These are phyloP conservation scores for Purshia tridentata DNA, from an alignment of 306 rosid genomes.

Conservation along the genomic window DNA sequence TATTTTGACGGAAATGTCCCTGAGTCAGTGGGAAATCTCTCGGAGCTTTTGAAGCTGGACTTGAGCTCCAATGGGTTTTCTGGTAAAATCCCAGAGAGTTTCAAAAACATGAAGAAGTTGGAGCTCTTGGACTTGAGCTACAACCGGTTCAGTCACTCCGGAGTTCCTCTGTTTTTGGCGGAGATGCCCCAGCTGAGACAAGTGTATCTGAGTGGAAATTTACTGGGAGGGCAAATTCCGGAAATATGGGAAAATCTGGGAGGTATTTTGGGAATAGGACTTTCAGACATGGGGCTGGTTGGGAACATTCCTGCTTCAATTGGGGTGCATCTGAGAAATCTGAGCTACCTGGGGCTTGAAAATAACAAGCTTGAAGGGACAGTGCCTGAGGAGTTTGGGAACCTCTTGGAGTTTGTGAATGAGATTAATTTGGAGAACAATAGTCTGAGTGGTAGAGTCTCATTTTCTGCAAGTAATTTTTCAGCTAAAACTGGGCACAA, in stretches of 20 bases:
- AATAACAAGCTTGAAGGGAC: slow-evolving; percentile 69
- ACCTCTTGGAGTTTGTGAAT: slow-evolving; percentile 34
- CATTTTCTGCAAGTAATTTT: slow-evolving; percentile 29
- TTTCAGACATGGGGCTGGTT: slow-evolving; percentile 59
- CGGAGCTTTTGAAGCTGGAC: slow-evolving; percentile 67
- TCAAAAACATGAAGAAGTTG: slow-evolving; percentile 33
- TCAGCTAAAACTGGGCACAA: slow-evolving; percentile 38
- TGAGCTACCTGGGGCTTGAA: slow-evolving; percentile 68
- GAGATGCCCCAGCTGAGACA: slow-evolving; percentile 51
- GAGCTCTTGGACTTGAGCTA: slow-evolving; percentile 74
- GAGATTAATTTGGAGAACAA: slow-evolving; percentile 86
- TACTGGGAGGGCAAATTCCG: slow-evolving; percentile 68
- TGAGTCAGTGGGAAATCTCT: slow-evolving; percentile 39
- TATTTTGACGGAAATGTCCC: slow-evolving; percentile 41
- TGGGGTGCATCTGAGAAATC: slow-evolving; percentile 52
- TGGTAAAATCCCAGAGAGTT: slow-evolving; percentile 60
- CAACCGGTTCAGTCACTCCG: slow-evolving; percentile 57
- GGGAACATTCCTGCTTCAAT: slow-evolving; percentile 73
- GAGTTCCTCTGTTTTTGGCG: slow-evolving; percentile 57
- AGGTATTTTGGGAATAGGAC: slow-evolving; percentile 47
- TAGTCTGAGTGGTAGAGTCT: slow-evolving; percentile 61
- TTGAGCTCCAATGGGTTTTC: slow-evolving; percentile 48
- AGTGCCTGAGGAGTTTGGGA: slow-evolving; percentile 59
- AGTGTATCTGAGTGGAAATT: slow-evolving; percentile 71
- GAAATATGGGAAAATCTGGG: slow-evolving; percentile 65